A percentile compares a stretch with the other conserved stretches of the same genome.
These are phyloP conservation scores for Colletotrichum aenigma DNA, from an alignment of 2,329 filamentous ascomycete genomes.

Conservation along the genomic window DNA sequence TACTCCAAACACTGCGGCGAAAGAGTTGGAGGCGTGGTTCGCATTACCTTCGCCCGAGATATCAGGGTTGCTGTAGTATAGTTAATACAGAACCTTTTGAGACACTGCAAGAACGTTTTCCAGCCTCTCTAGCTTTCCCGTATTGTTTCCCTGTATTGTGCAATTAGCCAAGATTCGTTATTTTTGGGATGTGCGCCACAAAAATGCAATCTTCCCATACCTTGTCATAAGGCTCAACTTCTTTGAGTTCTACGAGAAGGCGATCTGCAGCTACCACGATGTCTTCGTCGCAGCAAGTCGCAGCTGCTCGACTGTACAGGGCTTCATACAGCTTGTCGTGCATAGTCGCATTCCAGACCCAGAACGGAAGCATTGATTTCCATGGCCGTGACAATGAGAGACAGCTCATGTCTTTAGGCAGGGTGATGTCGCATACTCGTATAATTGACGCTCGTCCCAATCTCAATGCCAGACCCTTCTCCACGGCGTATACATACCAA, in stretches of 20 bases:
- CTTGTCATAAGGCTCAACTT: neutral
- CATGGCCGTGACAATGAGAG: constrained; percentile 34
- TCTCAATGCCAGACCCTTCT: constrained; percentile 62
- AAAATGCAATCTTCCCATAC: neutral
- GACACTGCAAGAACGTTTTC: neutral
- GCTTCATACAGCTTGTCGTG: constrained; percentile 54
- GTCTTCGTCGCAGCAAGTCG: neutral
- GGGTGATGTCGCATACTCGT: constrained; percentile 59
- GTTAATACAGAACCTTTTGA: neutral
- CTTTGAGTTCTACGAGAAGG: neutral
- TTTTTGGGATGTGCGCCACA: neutral
- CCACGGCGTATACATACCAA: constrained; percentile 59
- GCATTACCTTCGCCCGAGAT: neutral
- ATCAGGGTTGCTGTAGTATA: neutral
- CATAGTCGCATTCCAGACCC: constrained; percentile 51
- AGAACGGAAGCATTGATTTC: constrained; percentile 45
- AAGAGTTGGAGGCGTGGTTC: neutral
- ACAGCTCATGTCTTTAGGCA: constrained; percentile 37
- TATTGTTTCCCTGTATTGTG: neutral
- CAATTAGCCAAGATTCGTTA: accelerated
- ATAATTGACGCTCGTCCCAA: constrained; percentile 63
- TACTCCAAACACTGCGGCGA: neutral
- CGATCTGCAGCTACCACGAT: neutral
- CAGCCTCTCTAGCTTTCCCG: neutral
- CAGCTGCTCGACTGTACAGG: neutral